Base-by-base conservation (phyloP, 2,329 filamentous ascomycete species). In the Plectosphaerella sp. region DNA sequence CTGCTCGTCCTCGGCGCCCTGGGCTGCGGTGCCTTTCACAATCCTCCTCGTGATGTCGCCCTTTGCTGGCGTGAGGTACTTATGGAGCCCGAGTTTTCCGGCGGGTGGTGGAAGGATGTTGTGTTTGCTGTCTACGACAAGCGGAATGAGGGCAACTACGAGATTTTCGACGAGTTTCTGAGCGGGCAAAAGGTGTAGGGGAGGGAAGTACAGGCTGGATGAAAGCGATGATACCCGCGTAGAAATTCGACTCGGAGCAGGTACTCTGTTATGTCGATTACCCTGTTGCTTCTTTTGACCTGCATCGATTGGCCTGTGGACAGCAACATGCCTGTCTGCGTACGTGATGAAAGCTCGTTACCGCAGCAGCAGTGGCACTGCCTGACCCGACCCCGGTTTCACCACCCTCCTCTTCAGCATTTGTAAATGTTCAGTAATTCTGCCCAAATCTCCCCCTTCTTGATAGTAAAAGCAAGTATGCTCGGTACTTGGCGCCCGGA, bases 11-110 rank as follows among this genome's bases (percentile, higher is more conserved):
- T 91, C 2, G 86, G 87, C 0, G 86, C 87, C 0, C 62, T 90
- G 48, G 87, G 87, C 0, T 90, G 86, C 59, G 87, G 86, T 4
- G 84, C 79, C 1, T 88, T 87, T 63, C 59, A 58, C 1, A 87
- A 89, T 62, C 87, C 87, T 9, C 73, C 74, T 0, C 66, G 70
- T 33, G 82, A 83, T 55, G 80, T 89, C n/a, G 84, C 81, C 2
- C 54, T 68, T 35, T 84, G 83, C 58, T 90, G 85, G 76, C 63
- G 71, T 25, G 77, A 83, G 59, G 83, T 88, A 35, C 67, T 89
- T 51, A 52, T 62, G 28, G 83, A 89, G 61, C 37, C 55, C 0
- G 85, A 89, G 67, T 88, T 87, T 57, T 59, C 66, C 39, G 81
- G 82, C 2, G 80, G 82, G 0, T 87, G 84, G 82, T 88, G 84